Percentiles rank a stretch among this genome's conserved stretches.
These are phyloP conservation scores for Galeopsis tetrahit DNA, from an alignment of 257 asterid species.

Conservation along the genomic window DNA sequence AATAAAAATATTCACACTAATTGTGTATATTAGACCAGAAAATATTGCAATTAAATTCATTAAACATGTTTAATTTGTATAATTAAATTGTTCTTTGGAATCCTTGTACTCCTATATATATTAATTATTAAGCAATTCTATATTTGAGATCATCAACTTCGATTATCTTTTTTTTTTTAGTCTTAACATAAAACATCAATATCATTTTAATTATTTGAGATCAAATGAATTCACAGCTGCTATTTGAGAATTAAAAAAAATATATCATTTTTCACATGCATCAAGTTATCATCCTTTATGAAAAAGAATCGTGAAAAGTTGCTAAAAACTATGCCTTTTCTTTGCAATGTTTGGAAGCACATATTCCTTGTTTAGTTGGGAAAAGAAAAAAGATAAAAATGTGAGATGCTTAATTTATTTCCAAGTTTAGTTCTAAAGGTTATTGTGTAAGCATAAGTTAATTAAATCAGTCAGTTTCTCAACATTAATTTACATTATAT, in stretches of 20 bases:
- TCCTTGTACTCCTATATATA: not conserved
- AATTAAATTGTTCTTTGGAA: not conserved
- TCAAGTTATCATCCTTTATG: not conserved
- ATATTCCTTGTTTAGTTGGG: conserved; percentile 24
- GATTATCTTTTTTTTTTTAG: too few species aligned
- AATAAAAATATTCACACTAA: too few species aligned
- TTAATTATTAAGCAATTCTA: not conserved
- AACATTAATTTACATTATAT: too few species aligned
- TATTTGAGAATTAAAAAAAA: not conserved
- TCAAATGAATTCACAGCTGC: not conserved
- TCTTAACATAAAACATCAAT: not conserved
- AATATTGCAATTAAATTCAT: not conserved
- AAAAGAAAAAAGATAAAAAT: not conserved
- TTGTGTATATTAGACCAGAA: too few species aligned
- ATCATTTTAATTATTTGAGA: not conserved
- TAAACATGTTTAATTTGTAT: not conserved
- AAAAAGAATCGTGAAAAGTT: conserved; percentile 1
- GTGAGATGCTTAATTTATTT: not conserved
- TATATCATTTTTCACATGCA: not conserved
- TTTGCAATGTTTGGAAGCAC: conserved; percentile 28
- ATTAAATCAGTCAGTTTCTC: too few species aligned
- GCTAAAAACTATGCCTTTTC: conserved; percentile 3
- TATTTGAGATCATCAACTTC: not conserved
- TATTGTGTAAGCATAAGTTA: not conserved
- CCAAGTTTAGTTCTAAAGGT: not conserved